These are phyloP conservation scores for Microstegium vimineum DNA, from an alignment of 176 grass and related monocot genomes.

Conservation along the genomic window DNA sequence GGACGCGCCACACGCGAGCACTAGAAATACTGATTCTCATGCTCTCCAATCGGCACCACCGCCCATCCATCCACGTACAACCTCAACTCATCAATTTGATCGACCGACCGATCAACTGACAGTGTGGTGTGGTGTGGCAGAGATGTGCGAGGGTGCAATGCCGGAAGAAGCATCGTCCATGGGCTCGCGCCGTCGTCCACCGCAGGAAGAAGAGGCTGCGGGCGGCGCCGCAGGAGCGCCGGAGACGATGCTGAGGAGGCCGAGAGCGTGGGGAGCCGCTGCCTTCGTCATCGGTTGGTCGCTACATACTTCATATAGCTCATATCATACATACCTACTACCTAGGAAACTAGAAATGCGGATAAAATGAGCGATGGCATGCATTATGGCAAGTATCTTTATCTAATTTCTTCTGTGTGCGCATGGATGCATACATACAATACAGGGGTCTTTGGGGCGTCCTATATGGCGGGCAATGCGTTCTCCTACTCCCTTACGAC, in stretches of 20 bases:
- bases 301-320: no score
- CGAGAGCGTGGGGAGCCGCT: conserved; percentile 11
- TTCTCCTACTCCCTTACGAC: neutral
- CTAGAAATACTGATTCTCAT: no score
- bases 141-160: neutral
- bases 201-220: neutral
- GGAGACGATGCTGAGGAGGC: neutral
- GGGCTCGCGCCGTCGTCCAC: neutral
- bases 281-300: conserved; percentile 6
- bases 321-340: no score
- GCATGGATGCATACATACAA: no score
- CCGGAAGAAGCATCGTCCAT: neutral
- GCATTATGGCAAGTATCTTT: no score
- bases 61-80: no score
- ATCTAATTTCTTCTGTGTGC: no score
- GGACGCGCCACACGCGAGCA: no score
- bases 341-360: no score
- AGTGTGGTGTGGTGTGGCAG: neutral
- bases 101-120: neutral
- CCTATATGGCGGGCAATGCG: neutral
- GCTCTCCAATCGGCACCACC: no score
- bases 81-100: neutral
- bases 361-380: no score
- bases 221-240: neutral
- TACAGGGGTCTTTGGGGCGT: neutral